phyloP scores from a whole-genome alignment of 768 basidiomycete species.

The Tubosaeta sp. region DNA sequence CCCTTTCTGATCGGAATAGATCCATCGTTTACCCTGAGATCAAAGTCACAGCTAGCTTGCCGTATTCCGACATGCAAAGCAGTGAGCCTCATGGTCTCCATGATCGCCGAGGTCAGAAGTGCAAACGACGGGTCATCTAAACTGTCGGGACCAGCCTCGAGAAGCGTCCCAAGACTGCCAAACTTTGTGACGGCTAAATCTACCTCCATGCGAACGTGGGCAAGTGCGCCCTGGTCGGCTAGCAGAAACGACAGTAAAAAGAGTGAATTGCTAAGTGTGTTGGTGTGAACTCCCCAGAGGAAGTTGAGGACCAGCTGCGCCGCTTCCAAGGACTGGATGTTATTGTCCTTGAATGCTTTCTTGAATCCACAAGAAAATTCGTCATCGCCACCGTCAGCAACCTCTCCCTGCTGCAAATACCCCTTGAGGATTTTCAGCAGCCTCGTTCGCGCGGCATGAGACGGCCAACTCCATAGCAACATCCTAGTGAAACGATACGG shows the following conservation, averaged over 20 bases:
- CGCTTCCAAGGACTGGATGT: constrained; percentile 13
- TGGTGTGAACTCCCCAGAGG: constrained; percentile 21
- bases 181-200: constrained; percentile 27
- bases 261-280: constrained; percentile 17
- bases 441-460: constrained; percentile 12
- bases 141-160: constrained; percentile 7
- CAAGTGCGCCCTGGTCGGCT: constrained; percentile 39
- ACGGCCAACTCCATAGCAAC: constrained; percentile 12
- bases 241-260: constrained; percentile 32
- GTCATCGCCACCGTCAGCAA: background rate
- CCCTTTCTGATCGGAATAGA: constrained; percentile 17
- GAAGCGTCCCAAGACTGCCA: constrained; percentile 10
- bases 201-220: constrained; percentile 44
- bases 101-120: constrained; percentile 22
- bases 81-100: constrained; percentile 26
- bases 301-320: constrained; percentile 19
- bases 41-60: constrained; percentile 14
- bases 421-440: constrained; percentile 5
- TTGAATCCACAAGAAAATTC: constrained; percentile 12
- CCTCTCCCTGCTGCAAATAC: constrained; percentile 12
- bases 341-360: constrained; percentile 15
- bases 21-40: constrained; percentile 7
- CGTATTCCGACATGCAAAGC: constrained; percentile 15
- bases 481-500: constrained; percentile 15
- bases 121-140: constrained; percentile 17